Base-by-base conservation (phyloP, 306 rosid species). In the Aeschynomene evenia region DNA sequence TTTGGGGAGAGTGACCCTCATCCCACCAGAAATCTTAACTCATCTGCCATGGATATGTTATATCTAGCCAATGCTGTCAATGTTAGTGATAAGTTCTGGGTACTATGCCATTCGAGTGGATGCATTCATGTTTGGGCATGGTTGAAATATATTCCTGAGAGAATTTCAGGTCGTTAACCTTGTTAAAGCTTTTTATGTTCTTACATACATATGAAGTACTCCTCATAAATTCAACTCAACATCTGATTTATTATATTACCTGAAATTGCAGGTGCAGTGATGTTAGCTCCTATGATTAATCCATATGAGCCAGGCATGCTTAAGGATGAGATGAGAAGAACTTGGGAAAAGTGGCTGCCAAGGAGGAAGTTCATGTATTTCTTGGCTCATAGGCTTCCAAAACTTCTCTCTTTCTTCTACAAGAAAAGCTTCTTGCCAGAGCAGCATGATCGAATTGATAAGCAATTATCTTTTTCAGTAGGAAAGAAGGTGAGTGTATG, bases 1-100 rank as follows among this genome's bases (percentile, higher is more conserved):
- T 94, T 91, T 84, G 99, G 99, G 81, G 99, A 94, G 81, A 94
- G 99, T 67, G 95, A 88, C 76, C 97, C 97, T 76, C 92, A 91
- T 81, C 95, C 92, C 48, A 71, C 48, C 66, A 83, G 99, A 65
- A 85, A 78, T 79, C 88, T 88, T 60, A 90, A 87, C 70, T 81
- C 99, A 40, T 94, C 99, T 5, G 96, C 97, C 49, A 78, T 80
- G 65, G 99, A 94, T 84, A 77, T 94, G 81, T 70, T 90, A 39
- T 74, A 80, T 75, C 84, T 94, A 54, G 91, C 85, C 55, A 76
- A 83, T 74, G 88, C 92, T 31, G 73, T 88, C 68, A 90, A 91
- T 78, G 48, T 94, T 59, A 79, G 63, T 63, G 89, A 78, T 63
- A 94, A 94, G 72, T 94, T 94, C 83, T 94, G 97, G 99, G 79